Evolutionary conservation across 2,329 filamentous ascomycete species (phyloP), one percentile per base, ranked within the genome.

Genomic region (Aquanectria penicillioides): DNA sequence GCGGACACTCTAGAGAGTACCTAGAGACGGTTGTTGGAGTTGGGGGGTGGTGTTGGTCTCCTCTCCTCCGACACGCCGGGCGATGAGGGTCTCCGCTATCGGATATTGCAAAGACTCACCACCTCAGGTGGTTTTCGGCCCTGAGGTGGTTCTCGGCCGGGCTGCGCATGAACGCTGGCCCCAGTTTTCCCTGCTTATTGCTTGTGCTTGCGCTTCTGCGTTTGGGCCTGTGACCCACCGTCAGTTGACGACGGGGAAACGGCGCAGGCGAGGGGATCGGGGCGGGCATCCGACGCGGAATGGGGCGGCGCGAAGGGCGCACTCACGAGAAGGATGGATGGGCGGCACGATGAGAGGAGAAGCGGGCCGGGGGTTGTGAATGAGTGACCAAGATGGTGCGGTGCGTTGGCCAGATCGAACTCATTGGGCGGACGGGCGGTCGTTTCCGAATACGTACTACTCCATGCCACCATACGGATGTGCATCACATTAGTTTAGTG

Each of bases 61-160:
- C n/a, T n/a, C n/a, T n/a, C n/a, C n/a, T n/a, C n/a, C n/a, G n/a
- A 22, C 36, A 18, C 33, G 7, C 20, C 52, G 52, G 52, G 13
- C 22, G 26, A 22, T n/a, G n/a, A n/a, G n/a, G n/a, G n/a, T n/a
- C 52, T 55, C 52, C 52, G 52, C 52, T 55, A 48, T 55, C 52
- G 52, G 52, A 48, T 48, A 41, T 47, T 37, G 26, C 18, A 6
- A 34, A 20, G 40, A 33, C 34, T 44, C 25, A 37, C 33, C 33
- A 31, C 25, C 25, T 26, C 25, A 26, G 40, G 31, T 44, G 20
- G 31, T 29, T 44, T 23, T 44, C 40, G 38, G 26, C n/a, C 25
- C 25, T 26, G 40, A 26, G 40, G 31, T 44, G 20, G 31, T 29
- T 44, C 25, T 44, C 40, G 38, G 26, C n/a, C n/a, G n/a, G n/a